Evolutionary conservation across 2,329 filamentous ascomycete species (phyloP).

Genomic region (Trichophyton benhamiae): DNA sequence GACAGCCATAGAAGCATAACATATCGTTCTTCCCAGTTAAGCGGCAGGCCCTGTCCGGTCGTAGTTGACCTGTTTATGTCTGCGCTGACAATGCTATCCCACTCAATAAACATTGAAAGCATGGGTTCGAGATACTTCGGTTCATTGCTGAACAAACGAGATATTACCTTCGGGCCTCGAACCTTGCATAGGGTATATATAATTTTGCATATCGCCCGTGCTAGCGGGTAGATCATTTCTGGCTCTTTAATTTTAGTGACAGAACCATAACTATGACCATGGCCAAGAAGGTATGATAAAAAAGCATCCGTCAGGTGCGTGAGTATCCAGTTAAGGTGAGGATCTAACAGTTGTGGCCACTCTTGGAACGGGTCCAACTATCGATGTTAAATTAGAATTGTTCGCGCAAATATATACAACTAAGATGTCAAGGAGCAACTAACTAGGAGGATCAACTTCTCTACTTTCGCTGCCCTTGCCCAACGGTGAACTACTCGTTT

Average conservation of each 20-base stretch:
- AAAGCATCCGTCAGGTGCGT: slow-evolving; percentile 65
- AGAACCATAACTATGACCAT: slow-evolving; percentile 31
- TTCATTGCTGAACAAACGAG: slow-evolving; percentile 83
- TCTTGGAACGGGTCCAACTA: slow-evolving; percentile 84
- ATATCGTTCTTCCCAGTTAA: slow-evolving; percentile 82
- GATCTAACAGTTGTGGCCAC: slow-evolving; percentile 83
- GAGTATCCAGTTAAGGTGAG: slow-evolving; percentile 63
- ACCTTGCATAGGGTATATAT: slow-evolving; percentile 92
- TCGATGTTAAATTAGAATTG: neutral
- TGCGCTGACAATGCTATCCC: slow-evolving; percentile 22
- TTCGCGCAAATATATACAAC: slow-evolving; percentile 4
- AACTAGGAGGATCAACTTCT: slow-evolving; percentile 31
- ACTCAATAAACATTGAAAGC: slow-evolving; percentile 59
- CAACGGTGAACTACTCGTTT: slow-evolving; percentile 27
- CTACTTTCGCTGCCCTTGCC: slow-evolving; percentile 26
- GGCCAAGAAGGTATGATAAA: slow-evolving; percentile 47
- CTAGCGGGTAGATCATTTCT: slow-evolving; percentile 37
- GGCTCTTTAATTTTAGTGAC: slow-evolving; percentile 17
- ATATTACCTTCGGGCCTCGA: slow-evolving; percentile 81
- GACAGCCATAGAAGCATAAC: slow-evolving; percentile 78
- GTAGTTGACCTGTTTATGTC: slow-evolving; percentile 11
- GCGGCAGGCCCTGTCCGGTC: slow-evolving; percentile 23
- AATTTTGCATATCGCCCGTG: slow-evolving; percentile 62
- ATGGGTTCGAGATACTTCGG: slow-evolving; percentile 72
- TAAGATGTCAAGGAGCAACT: slow-evolving; percentile 12